Evolutionary conservation across 768 basidiomycete species (phyloP).

Genomic region (Panus rudis): DNA sequence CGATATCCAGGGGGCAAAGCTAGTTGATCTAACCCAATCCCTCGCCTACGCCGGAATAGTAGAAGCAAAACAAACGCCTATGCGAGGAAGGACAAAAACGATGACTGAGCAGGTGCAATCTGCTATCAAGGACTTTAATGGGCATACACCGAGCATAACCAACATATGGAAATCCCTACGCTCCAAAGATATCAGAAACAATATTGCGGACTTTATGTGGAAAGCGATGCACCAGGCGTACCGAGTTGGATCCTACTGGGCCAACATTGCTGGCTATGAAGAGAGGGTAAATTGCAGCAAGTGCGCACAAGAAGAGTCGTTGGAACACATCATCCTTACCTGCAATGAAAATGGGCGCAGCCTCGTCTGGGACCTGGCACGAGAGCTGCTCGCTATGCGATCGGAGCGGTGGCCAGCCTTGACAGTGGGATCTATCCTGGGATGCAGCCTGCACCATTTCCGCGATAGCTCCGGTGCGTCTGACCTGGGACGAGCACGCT

Average conservation of each 20-base stretch:
- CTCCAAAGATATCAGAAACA: background rate
- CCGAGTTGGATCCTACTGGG: slow-evolving; percentile 11
- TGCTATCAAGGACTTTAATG: too few species aligned
- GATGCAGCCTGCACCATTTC: background rate
- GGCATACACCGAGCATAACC: background rate
- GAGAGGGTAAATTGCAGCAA: slow-evolving; percentile 4
- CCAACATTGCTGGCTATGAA: background rate
- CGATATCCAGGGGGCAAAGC: slow-evolving; percentile 10
- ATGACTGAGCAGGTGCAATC: too few species aligned
- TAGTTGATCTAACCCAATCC: slow-evolving; percentile 12
- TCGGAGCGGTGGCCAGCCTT: background rate
- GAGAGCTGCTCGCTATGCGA: slow-evolving; percentile 1
- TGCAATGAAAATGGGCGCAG: slow-evolving; percentile 6
- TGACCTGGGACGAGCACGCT: slow-evolving; percentile 1
- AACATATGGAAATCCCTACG: slow-evolving; percentile 1
- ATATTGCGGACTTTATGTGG: slow-evolving; percentile 9
- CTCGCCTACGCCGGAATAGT: slow-evolving; percentile 13
- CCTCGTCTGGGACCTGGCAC: slow-evolving; percentile 7
- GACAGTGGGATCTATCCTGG: slow-evolving; percentile 7
- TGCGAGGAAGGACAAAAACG: too few species aligned
- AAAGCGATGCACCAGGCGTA: slow-evolving; percentile 6
- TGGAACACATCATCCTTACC: slow-evolving; percentile 15
- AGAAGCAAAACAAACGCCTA: too few species aligned
- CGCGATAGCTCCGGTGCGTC: background rate
- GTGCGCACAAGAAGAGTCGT: slow-evolving; percentile 11